Conservation (phyloP, 2,329 filamentous ascomycete genomes). For the Diaporthe humulicola region DNA sequence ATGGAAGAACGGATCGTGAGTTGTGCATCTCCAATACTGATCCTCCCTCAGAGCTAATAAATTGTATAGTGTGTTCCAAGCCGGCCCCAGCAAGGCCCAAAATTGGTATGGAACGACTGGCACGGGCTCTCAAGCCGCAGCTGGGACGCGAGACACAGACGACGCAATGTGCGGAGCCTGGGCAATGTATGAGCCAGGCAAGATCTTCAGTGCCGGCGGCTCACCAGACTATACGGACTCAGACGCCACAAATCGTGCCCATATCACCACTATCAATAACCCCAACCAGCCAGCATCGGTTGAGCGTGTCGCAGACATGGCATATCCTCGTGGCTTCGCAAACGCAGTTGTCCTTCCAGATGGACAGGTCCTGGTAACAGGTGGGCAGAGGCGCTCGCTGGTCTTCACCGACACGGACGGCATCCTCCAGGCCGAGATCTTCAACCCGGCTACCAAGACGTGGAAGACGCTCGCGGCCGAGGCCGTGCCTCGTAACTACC, state of each 20-base stretch:
- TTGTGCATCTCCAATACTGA: neutral
- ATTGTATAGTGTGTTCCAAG: conserved; percentile 58
- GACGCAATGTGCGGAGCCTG: conserved; percentile 66
- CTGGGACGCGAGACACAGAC: conserved; percentile 58
- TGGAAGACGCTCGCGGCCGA: conserved; percentile 55
- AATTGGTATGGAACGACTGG: conserved; percentile 65
- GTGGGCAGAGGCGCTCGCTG: conserved; percentile 58
- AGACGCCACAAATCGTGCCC: conserved; percentile 55
- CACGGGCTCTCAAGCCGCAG: conserved; percentile 53
- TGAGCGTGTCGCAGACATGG: conserved; percentile 44
- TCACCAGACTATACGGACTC: conserved; percentile 56
- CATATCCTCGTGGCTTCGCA: conserved; percentile 56
- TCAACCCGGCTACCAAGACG: conserved; percentile 55
- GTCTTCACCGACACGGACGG: conserved; percentile 60
- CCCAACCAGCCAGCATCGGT: conserved; percentile 44
- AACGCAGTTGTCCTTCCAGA: conserved; percentile 63
- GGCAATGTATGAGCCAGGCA: conserved; percentile 68
- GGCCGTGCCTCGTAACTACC: conserved; percentile 61
- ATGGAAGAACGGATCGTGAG: conserved; percentile 57
- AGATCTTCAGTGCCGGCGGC: conserved; percentile 65
- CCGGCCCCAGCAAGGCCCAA: conserved; percentile 63
- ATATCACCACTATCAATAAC: conserved; percentile 62
- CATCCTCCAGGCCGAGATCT: conserved; percentile 60
- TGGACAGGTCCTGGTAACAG: conserved; percentile 60
- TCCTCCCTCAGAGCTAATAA: neutral